A percentile compares a stretch with the other conserved stretches of the same genome.
Evolutionary conservation across 345 rosid species (phyloP).

Genomic region (Firmiana major): DNA sequence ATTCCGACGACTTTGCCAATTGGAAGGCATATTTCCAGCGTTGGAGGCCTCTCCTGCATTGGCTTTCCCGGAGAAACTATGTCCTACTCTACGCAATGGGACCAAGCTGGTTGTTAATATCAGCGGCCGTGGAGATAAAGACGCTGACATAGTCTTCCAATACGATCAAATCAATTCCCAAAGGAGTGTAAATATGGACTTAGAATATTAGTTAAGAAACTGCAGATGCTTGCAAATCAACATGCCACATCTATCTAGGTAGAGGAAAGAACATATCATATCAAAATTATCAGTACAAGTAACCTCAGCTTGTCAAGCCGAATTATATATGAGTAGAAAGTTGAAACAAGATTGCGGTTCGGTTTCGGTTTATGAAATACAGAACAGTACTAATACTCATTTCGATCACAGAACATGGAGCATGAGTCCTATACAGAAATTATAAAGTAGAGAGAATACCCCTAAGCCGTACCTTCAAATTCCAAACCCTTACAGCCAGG

Average conservation of each 20-base stretch:
- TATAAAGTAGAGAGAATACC: not conserved
- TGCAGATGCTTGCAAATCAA: not conserved
- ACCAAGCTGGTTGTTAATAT: conserved; percentile 62
- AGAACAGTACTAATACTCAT: not conserved
- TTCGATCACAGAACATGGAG: not conserved
- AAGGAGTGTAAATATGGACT: too few species aligned
- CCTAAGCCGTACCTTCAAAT: not conserved
- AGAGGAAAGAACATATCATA: too few species aligned
- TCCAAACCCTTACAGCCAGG: conserved; percentile 32
- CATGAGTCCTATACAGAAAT: not conserved
- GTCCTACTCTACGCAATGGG: conserved; percentile 49
- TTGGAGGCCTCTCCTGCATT: conserved; percentile 77
- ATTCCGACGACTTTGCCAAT: conserved; percentile 39
- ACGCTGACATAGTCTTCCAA: conserved; percentile 18
- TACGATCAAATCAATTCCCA: not conserved
- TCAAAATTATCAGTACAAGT: too few species aligned
- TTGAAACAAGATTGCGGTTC: not conserved
- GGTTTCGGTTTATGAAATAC: not conserved
- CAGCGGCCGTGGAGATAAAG: conserved; percentile 83
- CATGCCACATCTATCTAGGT: not conserved
- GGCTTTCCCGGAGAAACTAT: conserved; percentile 64
- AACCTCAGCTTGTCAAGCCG: too few species aligned
- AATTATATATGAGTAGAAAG: too few species aligned
- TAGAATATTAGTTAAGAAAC: not conserved
- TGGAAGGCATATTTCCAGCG: conserved; percentile 83